Conservation (phyloP, 352 stramenopile genomes). For the Phytophthora rubi region DNA sequence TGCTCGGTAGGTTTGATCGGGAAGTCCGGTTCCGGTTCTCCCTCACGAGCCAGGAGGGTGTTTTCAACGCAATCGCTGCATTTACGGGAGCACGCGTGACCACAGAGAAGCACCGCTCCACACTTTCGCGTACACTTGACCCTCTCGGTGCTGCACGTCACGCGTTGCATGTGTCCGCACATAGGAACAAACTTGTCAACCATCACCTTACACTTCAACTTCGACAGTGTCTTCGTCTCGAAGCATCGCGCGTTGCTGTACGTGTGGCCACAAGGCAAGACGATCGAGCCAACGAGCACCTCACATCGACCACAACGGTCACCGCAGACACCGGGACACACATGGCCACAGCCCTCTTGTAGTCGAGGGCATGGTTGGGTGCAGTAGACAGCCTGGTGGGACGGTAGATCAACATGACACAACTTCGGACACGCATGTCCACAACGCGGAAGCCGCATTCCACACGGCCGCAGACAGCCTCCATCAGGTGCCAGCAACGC, state of each 20-base stretch:
- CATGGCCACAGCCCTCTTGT: constrained; percentile 53
- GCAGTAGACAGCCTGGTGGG: constrained; percentile 57
- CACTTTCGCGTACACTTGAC: constrained; percentile 34
- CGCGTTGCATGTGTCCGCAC: constrained; percentile 43
- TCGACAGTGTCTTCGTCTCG: constrained; percentile 26
- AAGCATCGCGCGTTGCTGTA: constrained; percentile 39
- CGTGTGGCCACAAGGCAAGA: constrained; percentile 63
- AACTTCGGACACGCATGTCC: constrained; percentile 57
- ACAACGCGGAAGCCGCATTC: constrained; percentile 50
- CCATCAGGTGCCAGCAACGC: constrained; percentile 65
- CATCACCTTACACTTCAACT: constrained; percentile 29
- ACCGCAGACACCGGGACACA: constrained; percentile 61
- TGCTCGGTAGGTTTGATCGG: constrained; percentile 49
- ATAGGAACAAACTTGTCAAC: constrained; percentile 40
- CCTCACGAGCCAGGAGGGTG: constrained; percentile 34
- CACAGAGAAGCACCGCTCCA: constrained; percentile 35
- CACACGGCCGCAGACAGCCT: constrained; percentile 66
- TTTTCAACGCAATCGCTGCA: constrained; percentile 46
- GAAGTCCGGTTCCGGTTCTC: constrained; percentile 25
- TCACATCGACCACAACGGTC: constrained; percentile 68
- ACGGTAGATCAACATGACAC: constrained; percentile 67
- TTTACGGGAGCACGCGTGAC: constrained; percentile 45
- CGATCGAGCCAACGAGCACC: constrained; percentile 43
- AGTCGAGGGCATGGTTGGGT: constrained; percentile 61
- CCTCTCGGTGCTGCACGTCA: constrained; percentile 26